phyloP scores from a whole-genome alignment of 495 filamentous ascomycete species.

The Neurospora sp. region DNA sequence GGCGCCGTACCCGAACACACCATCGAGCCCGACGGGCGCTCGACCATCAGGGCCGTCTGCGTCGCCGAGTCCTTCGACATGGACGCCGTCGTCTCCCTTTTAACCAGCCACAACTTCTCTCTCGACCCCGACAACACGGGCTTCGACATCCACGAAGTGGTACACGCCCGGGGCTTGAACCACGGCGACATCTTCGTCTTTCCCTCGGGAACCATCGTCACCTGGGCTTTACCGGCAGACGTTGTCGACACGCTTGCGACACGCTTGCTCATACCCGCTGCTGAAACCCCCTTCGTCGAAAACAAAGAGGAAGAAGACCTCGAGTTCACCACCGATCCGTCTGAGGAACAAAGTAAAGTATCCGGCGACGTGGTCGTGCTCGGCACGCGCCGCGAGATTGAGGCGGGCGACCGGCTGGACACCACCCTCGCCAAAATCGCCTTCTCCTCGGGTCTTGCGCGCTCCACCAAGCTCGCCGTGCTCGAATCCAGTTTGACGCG shows the following conservation, averaged over 20 bases:
- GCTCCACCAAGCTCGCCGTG: conserved; percentile 92
- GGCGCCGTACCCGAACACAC: neutral
- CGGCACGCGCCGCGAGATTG: conserved; percentile 51
- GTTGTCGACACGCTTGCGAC: conserved; percentile 65
- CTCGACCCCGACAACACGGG: conserved; percentile 49
- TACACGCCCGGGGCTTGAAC: conserved; percentile 44
- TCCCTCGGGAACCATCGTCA: conserved; percentile 88
- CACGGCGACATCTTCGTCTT: conserved; percentile 91
- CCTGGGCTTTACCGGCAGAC: conserved; percentile 71
- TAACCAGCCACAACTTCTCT: conserved; percentile 61
- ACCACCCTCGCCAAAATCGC: conserved; percentile 88
- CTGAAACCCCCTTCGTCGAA: conserved; percentile 60
- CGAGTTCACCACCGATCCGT: conserved; percentile 70
- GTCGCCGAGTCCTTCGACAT: conserved; percentile 83
- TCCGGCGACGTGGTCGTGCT: conserved; percentile 84
- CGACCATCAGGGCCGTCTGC: conserved; percentile 71
- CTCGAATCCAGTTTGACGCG: conserved; percentile 72
- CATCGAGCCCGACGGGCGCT: conserved; percentile 17
- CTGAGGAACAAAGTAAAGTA: conserved; percentile 65
- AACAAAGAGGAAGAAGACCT: conserved; percentile 73
- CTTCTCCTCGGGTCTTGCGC: conserved; percentile 89
- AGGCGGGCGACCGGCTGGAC: conserved; percentile 41
- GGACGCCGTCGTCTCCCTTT: conserved; percentile 55
- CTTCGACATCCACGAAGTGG: conserved; percentile 50
- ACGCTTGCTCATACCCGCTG: conserved; percentile 61